Evolutionary conservation across 225 moss, liverwort and hornwort species (phyloP).

Genomic region (Straminergon stramineum): DNA sequence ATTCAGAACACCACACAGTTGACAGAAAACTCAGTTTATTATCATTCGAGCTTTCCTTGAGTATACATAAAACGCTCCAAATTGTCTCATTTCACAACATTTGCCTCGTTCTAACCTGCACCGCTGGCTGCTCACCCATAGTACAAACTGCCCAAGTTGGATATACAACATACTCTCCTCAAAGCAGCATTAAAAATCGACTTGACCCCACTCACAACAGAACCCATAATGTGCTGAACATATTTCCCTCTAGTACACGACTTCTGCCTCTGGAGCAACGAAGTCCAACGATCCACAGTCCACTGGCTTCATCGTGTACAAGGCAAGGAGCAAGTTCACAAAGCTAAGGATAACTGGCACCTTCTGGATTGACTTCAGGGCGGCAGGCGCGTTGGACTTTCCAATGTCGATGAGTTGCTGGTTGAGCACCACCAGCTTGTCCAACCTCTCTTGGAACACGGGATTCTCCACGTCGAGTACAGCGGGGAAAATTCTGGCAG

Average conservation of each 20-base stretch:
- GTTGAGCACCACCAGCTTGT: constrained; percentile 73
- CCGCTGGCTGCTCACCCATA: not conserved
- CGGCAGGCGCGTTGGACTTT: constrained; percentile 30
- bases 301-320: constrained; percentile 87
- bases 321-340: constrained; percentile 47
- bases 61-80: constrained; percentile 16
- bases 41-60: not conserved
- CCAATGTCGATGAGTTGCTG: constrained; percentile 66
- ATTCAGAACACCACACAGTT: not conserved
- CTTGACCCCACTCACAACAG: not conserved
- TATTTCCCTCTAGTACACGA: constrained; percentile 55
- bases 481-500: constrained; percentile 89
- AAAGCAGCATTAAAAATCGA: constrained; percentile 8
- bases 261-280: constrained; percentile 56
- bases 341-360: constrained; percentile 49
- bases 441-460: constrained; percentile 67
- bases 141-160: constrained; percentile 10
- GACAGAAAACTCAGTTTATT: not conserved
- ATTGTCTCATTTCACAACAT: not conserved
- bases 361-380: constrained; percentile 56
- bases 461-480: constrained; percentile 94
- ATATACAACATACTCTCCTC: constrained; percentile 2
- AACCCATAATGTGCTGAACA: not conserved
- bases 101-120: constrained; percentile 8
- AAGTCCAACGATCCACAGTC: constrained; percentile 79